Evolutionary conservation across 2,329 filamentous ascomycete species (phyloP), one percentile per base, ranked within the genome.

Genomic region (Stylonectria norvegica): DNA sequence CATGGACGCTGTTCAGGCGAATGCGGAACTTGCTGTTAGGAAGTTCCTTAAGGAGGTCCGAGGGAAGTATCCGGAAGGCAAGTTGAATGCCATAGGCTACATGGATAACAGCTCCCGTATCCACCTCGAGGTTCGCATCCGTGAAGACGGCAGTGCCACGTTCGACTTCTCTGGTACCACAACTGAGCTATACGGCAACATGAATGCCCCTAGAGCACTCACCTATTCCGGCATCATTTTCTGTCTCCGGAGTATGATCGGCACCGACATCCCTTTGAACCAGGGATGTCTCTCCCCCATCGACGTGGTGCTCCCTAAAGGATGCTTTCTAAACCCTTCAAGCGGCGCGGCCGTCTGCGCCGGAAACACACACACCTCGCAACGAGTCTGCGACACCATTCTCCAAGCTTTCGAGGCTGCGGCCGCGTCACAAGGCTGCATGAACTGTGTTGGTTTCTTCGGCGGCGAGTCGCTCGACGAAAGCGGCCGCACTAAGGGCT

Each of bases 91-190:
- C 0, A 70, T 83, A 10, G 88, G 93, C 53, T 87, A 81, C 66
- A 91, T 93, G 85, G 88, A 94, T 58, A 87, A 93, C 53, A 86
- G 87, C 27, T 85, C 78, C 14, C 85, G 86, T 0, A 90, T 93
- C 53, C 71, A 75, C 36, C 74, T 91, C 8, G 82, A 79, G 45
- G 75, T 93, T 28, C 81, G 78, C 4, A 91, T 93, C 50, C 78
- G 90, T 57, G 75, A 77, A 0, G 73, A 81, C 40, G 87, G 86
- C 22, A 83, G 86, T 47, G 87, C 88, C 0, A 68, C 83, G 1
- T 91, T 91, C 57, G 53, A 57, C 43, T 57, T 52, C 7, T 42
- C 47, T 15, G 53, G 53, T 1, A 55, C 53, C 1, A 48, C 47
- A 8, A 36, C 40, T 3, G 52, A 59, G 33, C 43, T 50, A n/a